Percentiles rank a stretch among this genome's conserved stretches.
These are phyloP conservation scores for Cryptococcus depauperatus DNA, from an alignment of 1,284 basidiomycete genomes.

Conservation along the genomic window DNA sequence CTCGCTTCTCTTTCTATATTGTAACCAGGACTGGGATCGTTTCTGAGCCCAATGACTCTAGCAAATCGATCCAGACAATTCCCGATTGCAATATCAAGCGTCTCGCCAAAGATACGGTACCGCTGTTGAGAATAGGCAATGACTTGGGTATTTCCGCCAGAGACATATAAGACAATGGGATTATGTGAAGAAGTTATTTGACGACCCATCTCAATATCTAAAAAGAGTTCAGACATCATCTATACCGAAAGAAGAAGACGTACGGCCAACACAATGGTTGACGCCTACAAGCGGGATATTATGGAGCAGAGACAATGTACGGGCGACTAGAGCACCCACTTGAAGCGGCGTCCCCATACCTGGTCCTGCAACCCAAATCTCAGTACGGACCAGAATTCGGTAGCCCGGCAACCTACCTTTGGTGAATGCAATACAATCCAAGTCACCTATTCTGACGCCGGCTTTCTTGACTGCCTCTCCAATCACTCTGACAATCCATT, in stretches of 20 bases:
- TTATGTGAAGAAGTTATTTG: slow-evolving; percentile 90
- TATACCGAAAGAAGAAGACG: slow-evolving; percentile 40
- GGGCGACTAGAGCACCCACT: slow-evolving; percentile 89
- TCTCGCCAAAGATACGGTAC: slow-evolving; percentile 98
- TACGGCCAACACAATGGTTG: slow-evolving; percentile 97
- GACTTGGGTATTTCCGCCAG: slow-evolving; percentile 97
- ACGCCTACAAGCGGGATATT: slow-evolving; percentile 90
- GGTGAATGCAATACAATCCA: slow-evolving; percentile 95
- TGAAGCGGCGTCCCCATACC: slow-evolving; percentile 98
- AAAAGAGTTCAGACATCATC: slow-evolving; percentile 2
- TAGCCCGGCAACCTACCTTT: too few species aligned
- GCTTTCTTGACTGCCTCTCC: slow-evolving; percentile 70
- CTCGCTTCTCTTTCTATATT: slow-evolving; percentile 97
- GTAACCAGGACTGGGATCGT: slow-evolving; percentile 95
- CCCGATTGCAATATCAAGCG: slow-evolving; percentile 95
- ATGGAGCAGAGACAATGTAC: slow-evolving; percentile 81
- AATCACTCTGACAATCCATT: slow-evolving; percentile 82
- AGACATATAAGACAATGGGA: slow-evolving; percentile 96
- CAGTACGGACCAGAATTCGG: too few species aligned
- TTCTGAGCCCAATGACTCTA: slow-evolving; percentile 87
- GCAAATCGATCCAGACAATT: slow-evolving; percentile 98
- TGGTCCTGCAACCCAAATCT: slow-evolving; percentile 66
- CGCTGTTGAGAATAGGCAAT: slow-evolving; percentile 96
- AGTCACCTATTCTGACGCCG: slow-evolving; percentile 59
- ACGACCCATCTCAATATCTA: slow-evolving; percentile 98